Base-by-base conservation (phyloP, 257 asterid genomes). In the Nicotiana tabacum region DNA sequence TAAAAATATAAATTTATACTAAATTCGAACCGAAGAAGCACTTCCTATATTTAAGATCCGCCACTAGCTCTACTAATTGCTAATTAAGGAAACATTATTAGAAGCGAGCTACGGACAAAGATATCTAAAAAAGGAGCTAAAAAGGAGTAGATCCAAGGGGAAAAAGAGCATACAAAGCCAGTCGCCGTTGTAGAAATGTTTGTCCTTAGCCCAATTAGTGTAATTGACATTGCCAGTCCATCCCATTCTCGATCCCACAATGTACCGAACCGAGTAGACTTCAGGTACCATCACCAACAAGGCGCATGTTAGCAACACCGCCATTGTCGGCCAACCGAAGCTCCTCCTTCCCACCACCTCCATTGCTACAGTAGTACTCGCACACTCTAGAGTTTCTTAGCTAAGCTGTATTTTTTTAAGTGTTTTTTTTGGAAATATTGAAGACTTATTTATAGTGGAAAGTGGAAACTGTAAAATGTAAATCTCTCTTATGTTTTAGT, bases 131-230 rank as follows among this genome's bases (percentile, higher is more conserved):
- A 29, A 43, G 17, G 24, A 7, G 15, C 4, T 13, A 16, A 33
- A 32, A 64, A 81, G 68, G 6, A 46, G 78, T 66, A 87, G 90
- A 91, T 90, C 91, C 80, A 85, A 83, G 82, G 82, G 81, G 62
- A 9, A 53, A 69, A 60, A 78, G 67, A 87, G 77, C 92, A 51
- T 93, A 91, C 97, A 90, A 0, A 93, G 91, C 97, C 96, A 93
- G 86, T 93, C 97, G 6, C 86, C 96, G 12, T 82, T 82, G 88
- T 93, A 90, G 87, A 93, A 92, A 43, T 88, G 90, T 56, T 84
- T 88, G n/a, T 16, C 88, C 61, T 77, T 84, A 61, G 91, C 93
- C 97, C 97, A 93, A 43, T 82, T 13, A 0, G 93, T 90, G 92
- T 82, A 92, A 87, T 92, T 92, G 21, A 87, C 88, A 82, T 78